Conservation (phyloP, 2,329 filamentous ascomycete genomes). For the Colletotrichum coccodes region DNA sequence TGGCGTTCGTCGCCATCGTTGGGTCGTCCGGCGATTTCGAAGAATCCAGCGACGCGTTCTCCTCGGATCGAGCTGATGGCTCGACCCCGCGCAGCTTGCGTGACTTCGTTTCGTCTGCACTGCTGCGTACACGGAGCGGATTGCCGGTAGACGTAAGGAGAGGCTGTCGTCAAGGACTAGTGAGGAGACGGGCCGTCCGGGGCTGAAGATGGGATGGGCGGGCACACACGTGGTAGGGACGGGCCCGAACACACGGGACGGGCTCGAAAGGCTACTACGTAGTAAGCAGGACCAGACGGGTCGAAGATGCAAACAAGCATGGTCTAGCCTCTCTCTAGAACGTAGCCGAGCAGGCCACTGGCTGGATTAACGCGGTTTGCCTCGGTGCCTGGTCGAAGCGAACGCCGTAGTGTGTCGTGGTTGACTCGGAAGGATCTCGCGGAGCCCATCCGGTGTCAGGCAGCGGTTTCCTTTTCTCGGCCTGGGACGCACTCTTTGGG, state of each 20-base stretch:
- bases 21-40: constrained; percentile 2
- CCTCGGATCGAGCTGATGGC: neutral
- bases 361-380: neutral
- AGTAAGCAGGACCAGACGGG: neutral
- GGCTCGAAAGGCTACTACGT: neutral
- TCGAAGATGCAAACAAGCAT: neutral
- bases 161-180: neutral
- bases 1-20: neutral
- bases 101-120: constrained; percentile 7
- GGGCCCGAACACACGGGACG: neutral
- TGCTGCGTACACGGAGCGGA: constrained; percentile 12
- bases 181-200: neutral
- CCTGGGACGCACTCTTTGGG: neutral
- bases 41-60: constrained; percentile 14
- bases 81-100: constrained; percentile 20
- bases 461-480: neutral
- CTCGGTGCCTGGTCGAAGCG: neutral
- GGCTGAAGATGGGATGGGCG: neutral
- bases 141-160: neutral
- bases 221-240: neutral
- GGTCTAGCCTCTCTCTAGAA: neutral
- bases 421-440: neutral
- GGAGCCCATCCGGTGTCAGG: neutral
- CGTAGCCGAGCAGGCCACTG: neutral
- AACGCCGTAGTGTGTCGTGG: neutral